A percentile compares a stretch with the other conserved stretches of the same genome.
Evolutionary conservation across 345 rosid genomes (phyloP).

Genomic region (Acer negundo): DNA sequence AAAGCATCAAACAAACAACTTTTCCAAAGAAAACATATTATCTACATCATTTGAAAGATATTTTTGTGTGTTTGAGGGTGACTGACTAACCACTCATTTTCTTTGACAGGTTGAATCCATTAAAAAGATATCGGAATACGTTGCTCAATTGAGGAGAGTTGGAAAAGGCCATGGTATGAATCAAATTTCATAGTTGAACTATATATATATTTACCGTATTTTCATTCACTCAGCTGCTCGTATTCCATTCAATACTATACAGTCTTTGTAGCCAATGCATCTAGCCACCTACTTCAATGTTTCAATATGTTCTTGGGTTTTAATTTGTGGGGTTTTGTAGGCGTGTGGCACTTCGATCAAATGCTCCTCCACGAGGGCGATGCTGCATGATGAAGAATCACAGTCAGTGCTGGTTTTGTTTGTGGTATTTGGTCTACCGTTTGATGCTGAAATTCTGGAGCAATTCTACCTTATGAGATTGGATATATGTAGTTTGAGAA

Average conservation of each 20-base stretch:
- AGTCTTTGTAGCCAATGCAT: background rate
- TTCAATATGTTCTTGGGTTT: too few species aligned
- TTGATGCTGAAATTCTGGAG: background rate
- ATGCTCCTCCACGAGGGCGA: constrained; percentile 48
- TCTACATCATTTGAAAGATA: background rate
- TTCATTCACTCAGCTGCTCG: background rate
- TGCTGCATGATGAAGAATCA: constrained; percentile 27
- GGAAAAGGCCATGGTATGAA: constrained; percentile 83
- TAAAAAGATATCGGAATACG: constrained; percentile 63
- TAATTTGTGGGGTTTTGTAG: constrained; percentile 30
- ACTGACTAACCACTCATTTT: background rate
- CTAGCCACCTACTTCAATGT: too few species aligned
- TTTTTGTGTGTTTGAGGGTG: background rate
- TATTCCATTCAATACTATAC: background rate
- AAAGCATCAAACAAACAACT: background rate
- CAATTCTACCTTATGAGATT: background rate
- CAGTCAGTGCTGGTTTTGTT: background rate
- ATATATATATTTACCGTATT: background rate
- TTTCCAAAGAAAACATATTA: background rate
- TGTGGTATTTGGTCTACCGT: background rate
- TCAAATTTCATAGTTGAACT: background rate
- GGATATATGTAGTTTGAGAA: background rate
- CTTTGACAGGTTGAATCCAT: constrained; percentile 61
- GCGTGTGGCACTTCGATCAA: constrained; percentile 76
- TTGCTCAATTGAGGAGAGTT: constrained; percentile 62